Evolutionary conservation across 495 filamentous ascomycete species (phyloP).

Genomic region (Penicillium dipodomyicola): DNA sequence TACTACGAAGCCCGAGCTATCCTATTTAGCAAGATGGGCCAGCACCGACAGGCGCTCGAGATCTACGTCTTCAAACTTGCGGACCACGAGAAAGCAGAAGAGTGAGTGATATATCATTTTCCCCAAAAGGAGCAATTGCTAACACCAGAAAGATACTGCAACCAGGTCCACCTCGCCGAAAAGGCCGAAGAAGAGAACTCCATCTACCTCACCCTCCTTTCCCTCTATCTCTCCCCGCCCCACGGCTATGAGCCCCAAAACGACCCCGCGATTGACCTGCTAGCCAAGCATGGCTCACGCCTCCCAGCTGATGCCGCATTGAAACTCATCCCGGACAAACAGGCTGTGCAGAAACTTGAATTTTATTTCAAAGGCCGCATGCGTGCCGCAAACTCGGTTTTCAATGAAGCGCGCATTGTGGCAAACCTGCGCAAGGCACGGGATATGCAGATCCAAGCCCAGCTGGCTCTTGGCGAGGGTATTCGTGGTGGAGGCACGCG

Average conservation of each 20-base stretch:
- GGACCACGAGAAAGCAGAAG: conserved; percentile 87
- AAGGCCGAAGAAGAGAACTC: conserved; percentile 61
- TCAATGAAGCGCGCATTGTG: conserved; percentile 76
- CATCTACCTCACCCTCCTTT: conserved; percentile 88
- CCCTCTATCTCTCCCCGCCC: conserved; percentile 85
- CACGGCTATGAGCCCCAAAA: conserved; percentile 70
- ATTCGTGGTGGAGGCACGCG: conserved; percentile 51
- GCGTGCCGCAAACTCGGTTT: conserved; percentile 74
- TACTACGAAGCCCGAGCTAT: conserved; percentile 92
- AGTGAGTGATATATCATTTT: conserved; percentile 48
- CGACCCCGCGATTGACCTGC: conserved; percentile 75
- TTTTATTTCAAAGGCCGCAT: conserved; percentile 91
- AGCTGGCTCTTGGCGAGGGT: conserved; percentile 64
- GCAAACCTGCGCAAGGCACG: conserved; percentile 70
- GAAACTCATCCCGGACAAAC: conserved; percentile 73
- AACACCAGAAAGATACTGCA: conserved; percentile 74
- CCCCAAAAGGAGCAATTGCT: conserved; percentile 6
- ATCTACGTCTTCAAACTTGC: conserved; percentile 95
- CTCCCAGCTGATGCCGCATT: conserved; percentile 84
- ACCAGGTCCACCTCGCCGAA: conserved; percentile 67
- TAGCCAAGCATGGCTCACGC: conserved; percentile 87
- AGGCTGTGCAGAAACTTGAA: conserved; percentile 77
- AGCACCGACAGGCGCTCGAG: conserved; percentile 88
- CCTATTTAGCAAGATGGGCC: conserved; percentile 91
- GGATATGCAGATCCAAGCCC: conserved; percentile 67